phyloP scores from a whole-genome alignment of 2,329 filamentous ascomycete species.

The Alternaria longipes region DNA sequence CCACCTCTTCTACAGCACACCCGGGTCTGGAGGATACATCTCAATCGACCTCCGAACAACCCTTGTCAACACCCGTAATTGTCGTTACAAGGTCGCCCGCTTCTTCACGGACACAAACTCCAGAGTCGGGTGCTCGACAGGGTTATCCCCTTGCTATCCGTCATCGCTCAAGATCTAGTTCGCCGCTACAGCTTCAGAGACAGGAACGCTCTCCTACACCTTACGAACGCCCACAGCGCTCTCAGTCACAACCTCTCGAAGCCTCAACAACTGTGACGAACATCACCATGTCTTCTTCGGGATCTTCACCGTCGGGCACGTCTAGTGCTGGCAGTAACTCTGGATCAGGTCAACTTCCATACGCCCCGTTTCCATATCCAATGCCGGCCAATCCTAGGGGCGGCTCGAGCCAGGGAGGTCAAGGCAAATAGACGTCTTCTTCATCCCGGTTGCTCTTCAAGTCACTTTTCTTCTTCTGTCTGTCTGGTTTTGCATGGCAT shows the following conservation, averaged over 20 bases:
- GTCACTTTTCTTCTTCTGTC: not conserved
- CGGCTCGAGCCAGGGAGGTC: constrained; percentile 27
- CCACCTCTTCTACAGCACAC: constrained; percentile 11
- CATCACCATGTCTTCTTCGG: constrained; percentile 45
- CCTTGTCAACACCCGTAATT: constrained; percentile 28
- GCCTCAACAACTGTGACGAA: constrained; percentile 6
- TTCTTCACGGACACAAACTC: constrained; percentile 15
- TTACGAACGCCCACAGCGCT: constrained; percentile 25
- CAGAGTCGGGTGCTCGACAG: constrained; percentile 21
- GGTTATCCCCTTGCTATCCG: constrained; percentile 22
- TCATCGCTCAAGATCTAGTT: constrained; percentile 14
- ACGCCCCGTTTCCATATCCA: constrained; percentile 50
- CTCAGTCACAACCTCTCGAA: constrained; percentile 26
- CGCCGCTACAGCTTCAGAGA: constrained; percentile 25
- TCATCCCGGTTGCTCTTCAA: not conserved
- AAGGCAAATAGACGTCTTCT: constrained; percentile 31
- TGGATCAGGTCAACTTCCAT: constrained; percentile 45
- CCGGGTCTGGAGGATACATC: constrained; percentile 28
- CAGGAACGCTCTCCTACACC: constrained; percentile 20
- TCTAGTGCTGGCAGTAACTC: constrained; percentile 43
- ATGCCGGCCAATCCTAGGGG: constrained; percentile 44
- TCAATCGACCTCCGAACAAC: constrained; percentile 35
- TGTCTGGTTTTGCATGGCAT: constrained; percentile 7
- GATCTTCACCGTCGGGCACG: constrained; percentile 44
- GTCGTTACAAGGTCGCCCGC: constrained; percentile 26